A percentile compares a stretch with the other conserved stretches of the same genome.
Evolutionary conservation across 495 filamentous ascomycete species (phyloP).

Genomic region (Penicillium antarcticum): DNA sequence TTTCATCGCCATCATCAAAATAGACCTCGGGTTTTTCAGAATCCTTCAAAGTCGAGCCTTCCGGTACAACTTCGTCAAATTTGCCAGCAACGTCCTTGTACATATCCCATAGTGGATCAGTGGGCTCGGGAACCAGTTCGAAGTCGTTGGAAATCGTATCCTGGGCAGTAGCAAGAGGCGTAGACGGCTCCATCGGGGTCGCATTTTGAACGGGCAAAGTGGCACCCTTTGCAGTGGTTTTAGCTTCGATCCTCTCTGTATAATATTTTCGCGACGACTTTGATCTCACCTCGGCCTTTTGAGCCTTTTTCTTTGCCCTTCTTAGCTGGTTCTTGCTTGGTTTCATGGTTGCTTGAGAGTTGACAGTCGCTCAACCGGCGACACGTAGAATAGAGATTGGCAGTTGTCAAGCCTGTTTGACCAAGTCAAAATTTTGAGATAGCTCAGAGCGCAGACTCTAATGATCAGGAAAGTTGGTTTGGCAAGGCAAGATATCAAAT

Average conservation of each 20-base stretch:
- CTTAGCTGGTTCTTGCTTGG: conserved; percentile 81
- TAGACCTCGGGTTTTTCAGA: conserved; percentile 84
- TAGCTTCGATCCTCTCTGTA: not conserved
- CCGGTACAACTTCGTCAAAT: conserved; percentile 60
- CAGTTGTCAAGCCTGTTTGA: not conserved
- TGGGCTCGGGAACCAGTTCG: conserved; percentile 48
- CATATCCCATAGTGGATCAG: conserved; percentile 76
- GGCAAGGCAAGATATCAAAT: too few species aligned
- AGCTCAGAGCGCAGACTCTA: too few species aligned
- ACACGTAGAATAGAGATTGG: too few species aligned
- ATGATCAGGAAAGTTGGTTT: too few species aligned
- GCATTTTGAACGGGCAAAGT: conserved; percentile 3
- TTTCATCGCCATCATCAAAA: conserved; percentile 82
- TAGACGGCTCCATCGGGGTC: not conserved
- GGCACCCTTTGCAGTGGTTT: conserved; percentile 7
- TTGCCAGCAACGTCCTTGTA: conserved; percentile 77
- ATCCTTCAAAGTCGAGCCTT: conserved; percentile 60
- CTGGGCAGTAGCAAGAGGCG: conserved; percentile 16
- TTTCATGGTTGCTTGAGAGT: conserved; percentile 39
- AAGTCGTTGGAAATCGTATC: conserved; percentile 30
- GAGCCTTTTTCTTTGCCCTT: conserved; percentile 86
- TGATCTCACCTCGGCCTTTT: conserved; percentile 47
- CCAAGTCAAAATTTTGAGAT: too few species aligned
- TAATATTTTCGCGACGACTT: not conserved
- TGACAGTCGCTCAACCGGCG: not conserved